phyloP scores from a whole-genome alignment of 768 basidiomycete genomes.

The Calocybe gangraenosa region DNA sequence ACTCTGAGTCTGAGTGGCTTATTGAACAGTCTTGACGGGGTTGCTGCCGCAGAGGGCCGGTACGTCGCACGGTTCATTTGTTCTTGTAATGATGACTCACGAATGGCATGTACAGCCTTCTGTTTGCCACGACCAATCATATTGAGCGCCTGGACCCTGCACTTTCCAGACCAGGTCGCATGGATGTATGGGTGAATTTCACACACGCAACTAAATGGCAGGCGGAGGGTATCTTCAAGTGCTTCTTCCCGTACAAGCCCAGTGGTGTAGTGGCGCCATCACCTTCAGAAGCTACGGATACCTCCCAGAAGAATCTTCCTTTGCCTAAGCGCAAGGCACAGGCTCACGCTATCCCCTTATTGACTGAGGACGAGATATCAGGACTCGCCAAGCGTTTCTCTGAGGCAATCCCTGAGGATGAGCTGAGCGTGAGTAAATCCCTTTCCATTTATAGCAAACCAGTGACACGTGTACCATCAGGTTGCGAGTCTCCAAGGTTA shows the following conservation, averaged over 20 bases:
- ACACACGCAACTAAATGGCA: constrained; percentile 91
- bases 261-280: constrained; percentile 17
- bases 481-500: constrained; percentile 85
- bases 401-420: constrained; percentile 80
- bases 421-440: constrained; percentile 63
- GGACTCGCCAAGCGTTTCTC: constrained; percentile 79
- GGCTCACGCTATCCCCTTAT: constrained; percentile 58
- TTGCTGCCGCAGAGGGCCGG: constrained; percentile 84
- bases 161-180: constrained; percentile 81
- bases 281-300: constrained; percentile 28
- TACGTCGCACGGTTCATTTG: constrained; percentile 31
- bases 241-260: constrained; percentile 80
- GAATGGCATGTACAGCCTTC: constrained; percentile 42
- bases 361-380: constrained; percentile 73
- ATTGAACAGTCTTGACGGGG: constrained; percentile 82
- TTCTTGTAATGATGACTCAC: constrained; percentile 9
- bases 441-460: constrained; percentile 2
- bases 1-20: constrained; percentile 83
- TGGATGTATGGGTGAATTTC: constrained; percentile 93
- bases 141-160: constrained; percentile 91
- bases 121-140: constrained; percentile 93
- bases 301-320: constrained; percentile 65
- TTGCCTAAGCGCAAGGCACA: constrained; percentile 59
- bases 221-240: constrained; percentile 90
- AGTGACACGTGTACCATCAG: constrained; percentile 28